These are phyloP conservation scores for Thalassiosira exigua DNA, from an alignment of 352 stramenopile species.

Conservation along the genomic window DNA sequence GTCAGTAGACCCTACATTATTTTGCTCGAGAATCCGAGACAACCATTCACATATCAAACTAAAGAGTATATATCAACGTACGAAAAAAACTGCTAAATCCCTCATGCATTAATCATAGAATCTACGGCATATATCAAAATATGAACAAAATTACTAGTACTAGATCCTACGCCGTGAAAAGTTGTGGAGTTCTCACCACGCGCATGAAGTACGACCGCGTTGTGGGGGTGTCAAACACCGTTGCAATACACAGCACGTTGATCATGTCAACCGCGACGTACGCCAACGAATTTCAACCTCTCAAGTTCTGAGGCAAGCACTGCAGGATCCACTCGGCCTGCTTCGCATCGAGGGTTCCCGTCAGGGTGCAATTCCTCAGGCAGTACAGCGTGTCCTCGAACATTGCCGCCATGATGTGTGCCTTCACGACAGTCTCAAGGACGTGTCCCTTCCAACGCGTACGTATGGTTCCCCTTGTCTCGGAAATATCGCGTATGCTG, in stretches of 20 bases:
- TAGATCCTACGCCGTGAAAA: no score
- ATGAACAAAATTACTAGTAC: no score
- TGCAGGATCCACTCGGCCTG: conserved; percentile 80
- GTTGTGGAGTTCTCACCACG: no score
- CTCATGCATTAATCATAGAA: no score
- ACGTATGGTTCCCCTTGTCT: conserved; percentile 36
- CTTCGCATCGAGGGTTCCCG: conserved; percentile 64
- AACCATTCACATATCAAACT: no score
- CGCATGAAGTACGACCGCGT: conserved; percentile 83
- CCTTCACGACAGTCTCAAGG: conserved; percentile 84
- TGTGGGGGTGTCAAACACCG: conserved; percentile 79
- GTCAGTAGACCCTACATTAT: no score
- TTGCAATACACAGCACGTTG: conserved; percentile 84
- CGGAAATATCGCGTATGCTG: conserved; percentile 68
- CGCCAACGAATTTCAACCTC: conserved; percentile 78
- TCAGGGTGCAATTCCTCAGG: conserved; percentile 76
- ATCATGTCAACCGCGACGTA: conserved; percentile 85
- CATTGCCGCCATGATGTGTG: conserved; percentile 84
- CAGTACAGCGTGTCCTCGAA: conserved; percentile 85
- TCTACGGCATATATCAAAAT: no score
- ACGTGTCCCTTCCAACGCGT: conserved; percentile 63
- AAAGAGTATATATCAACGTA: no score
- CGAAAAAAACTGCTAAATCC: no score
- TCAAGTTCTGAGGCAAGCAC: conserved; percentile 84
- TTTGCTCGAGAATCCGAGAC: no score